These are phyloP conservation scores for Citrullus amarus DNA, from an alignment of 306 rosid species.

Conservation along the genomic window DNA sequence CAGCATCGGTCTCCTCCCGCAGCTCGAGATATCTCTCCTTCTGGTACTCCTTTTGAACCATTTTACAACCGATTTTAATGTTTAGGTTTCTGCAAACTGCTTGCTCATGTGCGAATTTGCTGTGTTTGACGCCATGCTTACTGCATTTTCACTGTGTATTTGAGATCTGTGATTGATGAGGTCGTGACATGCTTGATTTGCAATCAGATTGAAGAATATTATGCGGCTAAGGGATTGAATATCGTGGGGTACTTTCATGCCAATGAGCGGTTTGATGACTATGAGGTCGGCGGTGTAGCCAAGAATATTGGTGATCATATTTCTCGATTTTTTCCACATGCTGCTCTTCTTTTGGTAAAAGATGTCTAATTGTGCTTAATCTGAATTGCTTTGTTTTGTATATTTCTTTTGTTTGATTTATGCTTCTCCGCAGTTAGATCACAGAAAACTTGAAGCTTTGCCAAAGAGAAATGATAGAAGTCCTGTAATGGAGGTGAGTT, in stretches of 20 bases:
- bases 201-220: constrained; percentile 71
- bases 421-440: constrained; percentile 52
- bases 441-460: constrained; percentile 67
- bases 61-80: not conserved
- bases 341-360: constrained; percentile 69
- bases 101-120: not conserved
- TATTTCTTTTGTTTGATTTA: not conserved
- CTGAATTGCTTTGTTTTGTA: not conserved
- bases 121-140: not conserved
- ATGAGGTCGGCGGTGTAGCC: constrained; percentile 60
- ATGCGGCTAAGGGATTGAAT: constrained; percentile 52
- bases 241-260: constrained; percentile 92
- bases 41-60: constrained; percentile 28
- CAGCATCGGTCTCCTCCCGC: constrained; percentile 82
- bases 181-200: constrained; percentile 1
- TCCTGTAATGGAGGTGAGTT: constrained; percentile 68
- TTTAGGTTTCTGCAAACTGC: not conserved
- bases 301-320: constrained; percentile 87
- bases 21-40: constrained; percentile 88
- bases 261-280: constrained; percentile 86
- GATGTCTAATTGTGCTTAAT: not conserved
- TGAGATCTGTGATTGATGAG: not conserved
- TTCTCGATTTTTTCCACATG: constrained; percentile 74
- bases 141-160: not conserved
- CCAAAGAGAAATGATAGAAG: constrained; percentile 54